phyloP scores from a whole-genome alignment of 257 asterid species.

The Solanum peruvianum region DNA sequence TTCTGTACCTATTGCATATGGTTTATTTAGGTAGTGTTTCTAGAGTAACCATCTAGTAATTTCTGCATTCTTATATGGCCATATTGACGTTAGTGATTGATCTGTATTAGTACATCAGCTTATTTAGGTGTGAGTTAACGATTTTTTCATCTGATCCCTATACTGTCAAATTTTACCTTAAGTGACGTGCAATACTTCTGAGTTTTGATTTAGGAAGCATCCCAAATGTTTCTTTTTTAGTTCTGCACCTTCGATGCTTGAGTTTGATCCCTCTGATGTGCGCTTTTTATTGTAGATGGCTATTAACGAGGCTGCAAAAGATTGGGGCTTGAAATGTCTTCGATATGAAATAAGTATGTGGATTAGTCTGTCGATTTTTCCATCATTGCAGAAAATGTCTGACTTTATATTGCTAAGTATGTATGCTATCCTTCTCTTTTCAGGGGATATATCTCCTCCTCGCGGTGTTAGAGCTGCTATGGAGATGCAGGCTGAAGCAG shows the following conservation, averaged over 20 bases:
- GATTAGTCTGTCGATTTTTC: background rate
- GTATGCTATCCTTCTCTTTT: background rate
- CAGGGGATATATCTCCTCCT: conserved; percentile 95
- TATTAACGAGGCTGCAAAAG: conserved; percentile 77
- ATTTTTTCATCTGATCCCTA: background rate
- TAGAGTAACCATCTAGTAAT: background rate
- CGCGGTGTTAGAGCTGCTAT: conserved; percentile 79
- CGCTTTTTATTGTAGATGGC: conserved; percentile 42
- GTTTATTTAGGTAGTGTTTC: background rate
- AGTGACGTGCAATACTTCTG: background rate
- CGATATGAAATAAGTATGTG: conserved; percentile 94
- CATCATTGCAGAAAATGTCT: background rate
- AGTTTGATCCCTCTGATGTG: background rate
- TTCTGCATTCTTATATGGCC: background rate
- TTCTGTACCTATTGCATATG: background rate
- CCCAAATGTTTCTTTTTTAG: background rate
- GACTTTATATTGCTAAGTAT: background rate
- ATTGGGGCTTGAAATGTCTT: conserved; percentile 87
- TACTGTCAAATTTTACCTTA: background rate
- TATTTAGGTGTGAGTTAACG: background rate
- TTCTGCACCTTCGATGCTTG: background rate
- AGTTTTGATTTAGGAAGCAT: background rate
- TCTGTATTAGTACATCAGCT: background rate
- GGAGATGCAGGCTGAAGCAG: conserved; percentile 99
- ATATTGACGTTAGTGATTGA: background rate